Base-by-base conservation (phyloP, 495 filamentous ascomycete genomes). In the Xylaria cubensis region DNA sequence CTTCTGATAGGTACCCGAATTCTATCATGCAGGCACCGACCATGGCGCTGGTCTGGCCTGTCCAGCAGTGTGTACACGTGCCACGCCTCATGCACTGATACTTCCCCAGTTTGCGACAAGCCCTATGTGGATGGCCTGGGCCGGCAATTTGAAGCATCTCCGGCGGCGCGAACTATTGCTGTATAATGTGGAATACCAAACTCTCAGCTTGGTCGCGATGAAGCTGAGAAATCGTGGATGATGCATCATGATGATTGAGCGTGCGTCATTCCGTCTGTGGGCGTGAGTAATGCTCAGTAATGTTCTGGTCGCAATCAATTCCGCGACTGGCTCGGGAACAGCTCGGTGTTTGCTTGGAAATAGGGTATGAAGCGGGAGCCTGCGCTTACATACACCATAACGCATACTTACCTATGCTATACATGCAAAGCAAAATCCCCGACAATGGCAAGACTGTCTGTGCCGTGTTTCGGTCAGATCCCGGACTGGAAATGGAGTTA, bases 271-370 rank as follows among this genome's bases (percentile, higher is more conserved):
- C 26, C 24, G 39, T 32, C 51, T 26, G 24, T 32, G 21, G 4
- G 58, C 0, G 62, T 65, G 62, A 65, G 44, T 51, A 67, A 67
- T 67, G 44, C 46, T 67, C 29, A 53, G 64, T 53, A 10, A 53
- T 53, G 46, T 8, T 29, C 50, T 7, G 29, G 44, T 56, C 9
- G 24, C 12, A 32, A 29, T 66, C 21, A 41, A 15, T 42, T 26
- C 3, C 21, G 29, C 44, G 29, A 21, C 46, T 32, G 46, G 8
- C 13, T 41, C 64, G 64, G 48, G n/a, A 36, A n/a, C 29, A 32
- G 29, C 50, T 55, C 65, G 65, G 65, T 17, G 48, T 67, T 56
- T 67, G 65, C 65, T 67, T 51, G 46, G 26, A 53, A 67, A 53
- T 51, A 26, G 32, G 48, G 48, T 13, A 24, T 51, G 24, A n/a